These are phyloP conservation scores for Paracoccidioides lutzii DNA, from an alignment of 2,329 filamentous ascomycete species.

Conservation along the genomic window DNA sequence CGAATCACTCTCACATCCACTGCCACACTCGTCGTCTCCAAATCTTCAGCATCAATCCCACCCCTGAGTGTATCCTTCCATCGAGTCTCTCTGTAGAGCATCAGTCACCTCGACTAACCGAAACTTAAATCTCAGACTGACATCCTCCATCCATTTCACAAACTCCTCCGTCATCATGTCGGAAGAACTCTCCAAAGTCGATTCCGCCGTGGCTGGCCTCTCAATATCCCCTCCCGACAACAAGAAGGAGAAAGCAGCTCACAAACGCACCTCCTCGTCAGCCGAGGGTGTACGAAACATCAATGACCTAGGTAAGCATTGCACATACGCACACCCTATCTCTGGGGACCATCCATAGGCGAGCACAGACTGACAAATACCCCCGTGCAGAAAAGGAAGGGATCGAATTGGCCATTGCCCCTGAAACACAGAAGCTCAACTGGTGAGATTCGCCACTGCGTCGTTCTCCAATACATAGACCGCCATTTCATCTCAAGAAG, in stretches of 20 bases:
- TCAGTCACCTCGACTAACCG: too few relatives aligned
- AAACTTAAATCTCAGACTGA: too few relatives aligned
- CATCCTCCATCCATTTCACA: too few relatives aligned
- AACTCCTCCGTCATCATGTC: conserved; percentile 38
- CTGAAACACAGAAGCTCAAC: conserved; percentile 75
- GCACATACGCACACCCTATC: background rate
- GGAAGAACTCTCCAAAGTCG: conserved; percentile 67
- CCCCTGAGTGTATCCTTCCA: too few relatives aligned
- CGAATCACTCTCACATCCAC: too few relatives aligned
- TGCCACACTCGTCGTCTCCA: too few relatives aligned
- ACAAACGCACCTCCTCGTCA: conserved; percentile 59
- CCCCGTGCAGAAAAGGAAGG: conserved; percentile 52
- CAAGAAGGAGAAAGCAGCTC: conserved; percentile 22
- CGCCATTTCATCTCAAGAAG: too few relatives aligned
- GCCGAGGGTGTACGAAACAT: conserved; percentile 62
- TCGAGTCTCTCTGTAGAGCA: too few relatives aligned
- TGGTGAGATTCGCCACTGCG: conserved; percentile 51
- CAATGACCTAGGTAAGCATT: conserved; percentile 67
- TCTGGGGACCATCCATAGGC: too few relatives aligned
- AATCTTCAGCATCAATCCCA: too few relatives aligned
- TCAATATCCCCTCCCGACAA: conserved; percentile 56
- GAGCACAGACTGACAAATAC: background rate
- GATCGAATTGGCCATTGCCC: conserved; percentile 58
- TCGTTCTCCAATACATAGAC: background rate
- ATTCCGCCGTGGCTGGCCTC: conserved; percentile 77